These are phyloP conservation scores for Syncephalis plumigaleata DNA, from an alignment of 371 early-diverging fungal species.

Conservation along the genomic window DNA sequence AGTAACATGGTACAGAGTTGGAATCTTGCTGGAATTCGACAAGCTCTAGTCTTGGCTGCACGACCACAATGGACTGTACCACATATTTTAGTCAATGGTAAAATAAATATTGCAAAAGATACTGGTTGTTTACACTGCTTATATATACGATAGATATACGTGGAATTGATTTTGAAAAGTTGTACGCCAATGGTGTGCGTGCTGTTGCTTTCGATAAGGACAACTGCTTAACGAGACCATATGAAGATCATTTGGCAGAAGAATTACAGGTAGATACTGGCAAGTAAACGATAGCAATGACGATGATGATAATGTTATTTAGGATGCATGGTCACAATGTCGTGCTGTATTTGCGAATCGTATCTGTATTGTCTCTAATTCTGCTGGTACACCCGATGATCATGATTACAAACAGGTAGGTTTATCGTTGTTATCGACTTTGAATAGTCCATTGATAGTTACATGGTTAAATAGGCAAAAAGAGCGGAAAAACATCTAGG, in stretches of 20 bases:
- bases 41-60: conserved; percentile 29
- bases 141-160: conserved; percentile 33
- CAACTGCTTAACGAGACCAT: conserved; percentile 82
- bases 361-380: conserved; percentile 79
- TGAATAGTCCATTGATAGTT: no score
- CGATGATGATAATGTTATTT: not conserved
- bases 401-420: conserved; percentile 23
- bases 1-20: conserved; percentile 63
- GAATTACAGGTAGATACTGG: conserved; percentile 34
- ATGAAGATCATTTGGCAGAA: conserved; percentile 42
- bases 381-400: conserved; percentile 80
- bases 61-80: conserved; percentile 58
- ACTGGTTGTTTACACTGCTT: no score
- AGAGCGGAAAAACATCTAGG: conserved; percentile 7
- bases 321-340: conserved; percentile 53
- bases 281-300: not conserved
- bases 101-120: no score
- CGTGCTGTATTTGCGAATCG: conserved; percentile 32
- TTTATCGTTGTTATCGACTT: no score
- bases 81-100: conserved; percentile 52
- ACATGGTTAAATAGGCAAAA: conserved; percentile 8
- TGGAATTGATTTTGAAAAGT: conserved; percentile 32
- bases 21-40: conserved; percentile 43
- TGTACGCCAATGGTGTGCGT: conserved; percentile 36
- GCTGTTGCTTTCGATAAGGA: conserved; percentile 85